Conservation (phyloP, 805 yeast genomes). For the Zygosaccharomyces bailii region DNA sequence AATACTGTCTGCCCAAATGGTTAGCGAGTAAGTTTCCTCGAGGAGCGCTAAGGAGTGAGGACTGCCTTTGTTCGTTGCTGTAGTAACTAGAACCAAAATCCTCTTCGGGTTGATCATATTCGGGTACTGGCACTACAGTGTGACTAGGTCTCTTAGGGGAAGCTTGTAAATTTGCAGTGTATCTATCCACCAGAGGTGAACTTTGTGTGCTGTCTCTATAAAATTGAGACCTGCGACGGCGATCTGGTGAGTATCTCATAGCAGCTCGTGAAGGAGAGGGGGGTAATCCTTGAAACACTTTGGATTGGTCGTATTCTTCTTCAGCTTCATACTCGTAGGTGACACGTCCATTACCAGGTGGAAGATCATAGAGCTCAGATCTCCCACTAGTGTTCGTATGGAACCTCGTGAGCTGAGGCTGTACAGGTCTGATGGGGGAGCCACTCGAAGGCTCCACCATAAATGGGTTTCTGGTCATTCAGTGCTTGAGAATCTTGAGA, state of each 20-base stretch:
- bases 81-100: slow-evolving; percentile 23
- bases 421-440: slow-evolving; percentile 30
- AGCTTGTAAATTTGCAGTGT: slow-evolving; percentile 63
- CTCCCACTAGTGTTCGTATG: slow-evolving; percentile 28
- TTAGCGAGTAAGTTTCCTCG: slow-evolving; percentile 11
- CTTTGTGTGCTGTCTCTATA: slow-evolving; percentile 33
- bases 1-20: slow-evolving; percentile 20
- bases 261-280: slow-evolving; percentile 42
- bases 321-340: slow-evolving; percentile 15
- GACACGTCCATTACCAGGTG: slow-evolving; percentile 6
- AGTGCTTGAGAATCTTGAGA: not conserved
- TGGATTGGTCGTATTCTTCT: slow-evolving; percentile 26
- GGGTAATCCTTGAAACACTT: slow-evolving; percentile 35
- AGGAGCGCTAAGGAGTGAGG: slow-evolving; percentile 13
- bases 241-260: slow-evolving; percentile 39
- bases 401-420: slow-evolving; percentile 29
- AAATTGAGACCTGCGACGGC: slow-evolving; percentile 35
- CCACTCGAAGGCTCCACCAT: slow-evolving; percentile 32
- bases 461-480: slow-evolving; percentile 36
- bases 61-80: slow-evolving; percentile 14
- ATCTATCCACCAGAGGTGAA: slow-evolving; percentile 48
- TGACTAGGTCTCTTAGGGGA: slow-evolving; percentile 63
- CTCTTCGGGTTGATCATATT: slow-evolving; percentile 39
- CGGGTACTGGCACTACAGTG: slow-evolving; percentile 47
- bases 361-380: slow-evolving; percentile 10